Evolutionary conservation across 2,329 filamentous ascomycete species (phyloP).

Genomic region (Cordyceps farinosa): DNA sequence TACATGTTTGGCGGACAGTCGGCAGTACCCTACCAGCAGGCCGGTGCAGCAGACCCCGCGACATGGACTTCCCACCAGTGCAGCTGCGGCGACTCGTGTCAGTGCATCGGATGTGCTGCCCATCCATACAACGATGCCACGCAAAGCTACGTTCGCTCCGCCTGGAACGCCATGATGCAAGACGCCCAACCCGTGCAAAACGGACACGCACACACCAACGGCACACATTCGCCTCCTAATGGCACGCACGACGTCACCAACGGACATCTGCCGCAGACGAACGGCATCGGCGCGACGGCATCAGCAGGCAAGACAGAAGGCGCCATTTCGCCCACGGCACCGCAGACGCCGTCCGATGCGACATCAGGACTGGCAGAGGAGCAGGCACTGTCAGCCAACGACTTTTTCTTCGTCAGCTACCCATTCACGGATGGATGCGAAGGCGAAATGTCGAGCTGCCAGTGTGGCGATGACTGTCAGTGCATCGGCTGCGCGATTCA

Average conservation of each 20-base stretch:
- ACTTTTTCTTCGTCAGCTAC: conserved; percentile 60
- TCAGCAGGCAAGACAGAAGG: conserved; percentile 26
- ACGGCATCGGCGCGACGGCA: conserved; percentile 14
- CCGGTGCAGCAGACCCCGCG: conserved; percentile 21
- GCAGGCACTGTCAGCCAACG: conserved; percentile 46
- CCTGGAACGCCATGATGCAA: conserved; percentile 40
- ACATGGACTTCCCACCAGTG: conserved; percentile 45
- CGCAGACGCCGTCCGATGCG: conserved; percentile 46
- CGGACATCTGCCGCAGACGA: conserved; percentile 13
- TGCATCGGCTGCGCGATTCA: conserved; percentile 58
- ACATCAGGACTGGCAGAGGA: conserved; percentile 47
- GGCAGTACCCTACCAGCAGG: conserved; percentile 23
- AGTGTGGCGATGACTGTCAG: conserved; percentile 57
- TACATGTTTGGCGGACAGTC: conserved; percentile 24
- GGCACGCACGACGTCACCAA: conserved; percentile 21
- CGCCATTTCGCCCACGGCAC: conserved; percentile 36
- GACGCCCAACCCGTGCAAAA: conserved; percentile 23
- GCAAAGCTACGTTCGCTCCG: conserved; percentile 49
- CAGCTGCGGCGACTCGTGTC: conserved; percentile 61
- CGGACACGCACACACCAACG: conserved; percentile 4
- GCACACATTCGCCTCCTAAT: conserved; percentile 17
- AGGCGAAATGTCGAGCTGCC: conserved; percentile 49
- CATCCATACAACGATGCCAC: conserved; percentile 67
- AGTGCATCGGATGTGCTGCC: conserved; percentile 64
- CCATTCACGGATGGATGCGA: conserved; percentile 46